Evolutionary conservation across 371 early-diverging fungal species (phyloP).

Genomic region (Catenaria anguillulae): DNA sequence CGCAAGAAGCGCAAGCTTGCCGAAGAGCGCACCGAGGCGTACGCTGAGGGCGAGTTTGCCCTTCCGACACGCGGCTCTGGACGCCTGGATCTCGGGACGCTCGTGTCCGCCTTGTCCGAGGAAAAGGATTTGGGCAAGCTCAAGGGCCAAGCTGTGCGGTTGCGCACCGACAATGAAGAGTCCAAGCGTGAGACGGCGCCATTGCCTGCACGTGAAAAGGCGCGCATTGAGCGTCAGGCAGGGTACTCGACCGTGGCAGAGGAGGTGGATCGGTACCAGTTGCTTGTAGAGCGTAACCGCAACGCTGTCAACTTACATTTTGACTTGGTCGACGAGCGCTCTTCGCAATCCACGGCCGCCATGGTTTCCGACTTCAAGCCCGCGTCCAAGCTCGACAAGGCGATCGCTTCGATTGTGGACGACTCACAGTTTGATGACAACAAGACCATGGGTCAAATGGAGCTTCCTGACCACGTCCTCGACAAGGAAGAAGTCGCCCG

Average conservation of each 20-base stretch:
- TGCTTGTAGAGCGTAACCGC: conserved; percentile 55
- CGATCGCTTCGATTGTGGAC: conserved; percentile 50
- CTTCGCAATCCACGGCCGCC: neutral
- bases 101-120: conserved; percentile 48
- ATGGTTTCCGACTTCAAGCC: conserved; percentile 7
- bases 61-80: conserved; percentile 33
- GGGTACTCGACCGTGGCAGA: conserved; percentile 66
- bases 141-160: conserved; percentile 40
- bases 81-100: conserved; percentile 55
- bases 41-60: conserved; percentile 62
- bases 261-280: conserved; percentile 68
- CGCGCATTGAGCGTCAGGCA: conserved; percentile 63
- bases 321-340: conserved; percentile 29
- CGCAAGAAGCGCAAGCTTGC: conserved; percentile 27
- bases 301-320: conserved; percentile 38
- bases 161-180: conserved; percentile 27
- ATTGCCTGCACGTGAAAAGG: conserved; percentile 61
- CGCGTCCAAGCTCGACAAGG: conserved; percentile 55
- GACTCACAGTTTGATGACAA: conserved; percentile 33
- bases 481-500: conserved; percentile 56
- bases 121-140: conserved; percentile 40
- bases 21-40: conserved; percentile 51
- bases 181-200: conserved; percentile 45
- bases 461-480: conserved; percentile 34
- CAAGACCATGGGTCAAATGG: neutral